These are phyloP conservation scores for Epichloe glyceriae DNA, from an alignment of 2,329 filamentous ascomycete species.

Conservation along the genomic window DNA sequence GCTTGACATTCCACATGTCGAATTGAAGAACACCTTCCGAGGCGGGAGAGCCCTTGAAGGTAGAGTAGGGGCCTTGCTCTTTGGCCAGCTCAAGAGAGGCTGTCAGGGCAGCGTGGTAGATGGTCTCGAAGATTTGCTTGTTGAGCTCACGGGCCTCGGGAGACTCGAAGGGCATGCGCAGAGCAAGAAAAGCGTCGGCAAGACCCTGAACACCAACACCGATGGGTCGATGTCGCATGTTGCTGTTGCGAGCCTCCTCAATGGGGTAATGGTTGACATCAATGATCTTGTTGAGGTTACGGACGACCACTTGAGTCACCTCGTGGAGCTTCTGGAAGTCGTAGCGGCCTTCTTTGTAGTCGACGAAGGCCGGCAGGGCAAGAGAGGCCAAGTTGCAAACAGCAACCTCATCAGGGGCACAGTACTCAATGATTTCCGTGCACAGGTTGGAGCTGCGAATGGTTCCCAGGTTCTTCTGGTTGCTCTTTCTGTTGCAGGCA, in stretches of 20 bases:
- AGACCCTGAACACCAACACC: conserved; percentile 96
- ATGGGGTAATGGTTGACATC: conserved; percentile 99
- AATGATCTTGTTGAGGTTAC: conserved; percentile 96
- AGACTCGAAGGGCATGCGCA: conserved; percentile 94
- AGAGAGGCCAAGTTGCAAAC: conserved; percentile 97
- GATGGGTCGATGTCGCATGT: conserved; percentile 92
- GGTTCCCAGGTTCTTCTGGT: conserved; percentile 98
- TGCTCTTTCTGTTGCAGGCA: conserved; percentile 95
- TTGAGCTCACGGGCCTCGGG: conserved; percentile 88
- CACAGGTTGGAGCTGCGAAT: conserved; percentile 98
- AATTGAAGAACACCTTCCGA: conserved; percentile 95
- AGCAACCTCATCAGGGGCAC: conserved; percentile 90
- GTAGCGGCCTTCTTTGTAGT: conserved; percentile 71
- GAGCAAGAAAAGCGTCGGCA: conserved; percentile 92
- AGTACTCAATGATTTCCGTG: conserved; percentile 98
- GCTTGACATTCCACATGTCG: conserved; percentile 96
- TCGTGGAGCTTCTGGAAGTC: conserved; percentile 97
- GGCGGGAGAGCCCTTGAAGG: conserved; percentile 85
- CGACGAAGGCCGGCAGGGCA: conserved; percentile 80
- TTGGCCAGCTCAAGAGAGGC: conserved; percentile 79
- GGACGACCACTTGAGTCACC: conserved; percentile 80
- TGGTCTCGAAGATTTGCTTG: conserved; percentile 98
- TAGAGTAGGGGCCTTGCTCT: conserved; percentile 71
- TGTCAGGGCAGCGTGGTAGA: conserved; percentile 91
- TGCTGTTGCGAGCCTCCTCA: conserved; percentile 82